These are phyloP conservation scores for Zymoseptoria pseudotritici DNA, from an alignment of 2,329 filamentous ascomycete species.

Conservation along the genomic window DNA sequence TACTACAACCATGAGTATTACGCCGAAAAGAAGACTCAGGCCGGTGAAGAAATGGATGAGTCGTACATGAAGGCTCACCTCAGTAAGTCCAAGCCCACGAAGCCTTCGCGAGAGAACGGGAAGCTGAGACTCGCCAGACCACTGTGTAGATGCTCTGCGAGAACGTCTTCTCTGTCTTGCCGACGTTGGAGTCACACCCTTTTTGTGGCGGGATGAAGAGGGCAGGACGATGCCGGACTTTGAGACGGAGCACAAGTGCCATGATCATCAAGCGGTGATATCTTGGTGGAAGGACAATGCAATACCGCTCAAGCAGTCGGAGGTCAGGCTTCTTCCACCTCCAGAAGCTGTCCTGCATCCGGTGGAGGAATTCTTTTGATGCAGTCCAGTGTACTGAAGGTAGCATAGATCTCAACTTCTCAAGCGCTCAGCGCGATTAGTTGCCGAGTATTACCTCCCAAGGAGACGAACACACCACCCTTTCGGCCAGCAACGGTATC, in stretches of 20 bases:
- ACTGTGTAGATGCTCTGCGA: slow-evolving; percentile 3
- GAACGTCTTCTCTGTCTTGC: slow-evolving; percentile 1
- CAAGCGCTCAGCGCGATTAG: background rate
- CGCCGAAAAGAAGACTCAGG: background rate
- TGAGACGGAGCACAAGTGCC: slow-evolving; percentile 3
- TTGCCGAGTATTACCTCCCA: background rate
- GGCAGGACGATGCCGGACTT: slow-evolving; percentile 1
- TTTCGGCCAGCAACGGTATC: background rate
- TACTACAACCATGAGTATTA: slow-evolving; percentile 5
- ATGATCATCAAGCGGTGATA: background rate
- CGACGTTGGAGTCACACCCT: background rate
- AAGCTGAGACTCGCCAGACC: background rate
- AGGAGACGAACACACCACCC: background rate
- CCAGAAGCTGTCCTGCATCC: background rate
- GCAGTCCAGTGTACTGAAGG: background rate
- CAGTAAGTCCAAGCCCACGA: background rate
- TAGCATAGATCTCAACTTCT: background rate
- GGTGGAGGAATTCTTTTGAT: background rate
- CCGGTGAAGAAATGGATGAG: background rate
- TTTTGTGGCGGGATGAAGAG: slow-evolving; percentile 2
- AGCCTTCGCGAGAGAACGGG: background rate
- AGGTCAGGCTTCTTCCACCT: background rate
- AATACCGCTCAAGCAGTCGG: background rate
- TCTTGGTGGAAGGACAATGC: background rate
- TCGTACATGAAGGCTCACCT: slow-evolving; percentile 1